These are phyloP conservation scores for Russula brevipes DNA, from an alignment of 768 basidiomycete species.

Conservation along the genomic window DNA sequence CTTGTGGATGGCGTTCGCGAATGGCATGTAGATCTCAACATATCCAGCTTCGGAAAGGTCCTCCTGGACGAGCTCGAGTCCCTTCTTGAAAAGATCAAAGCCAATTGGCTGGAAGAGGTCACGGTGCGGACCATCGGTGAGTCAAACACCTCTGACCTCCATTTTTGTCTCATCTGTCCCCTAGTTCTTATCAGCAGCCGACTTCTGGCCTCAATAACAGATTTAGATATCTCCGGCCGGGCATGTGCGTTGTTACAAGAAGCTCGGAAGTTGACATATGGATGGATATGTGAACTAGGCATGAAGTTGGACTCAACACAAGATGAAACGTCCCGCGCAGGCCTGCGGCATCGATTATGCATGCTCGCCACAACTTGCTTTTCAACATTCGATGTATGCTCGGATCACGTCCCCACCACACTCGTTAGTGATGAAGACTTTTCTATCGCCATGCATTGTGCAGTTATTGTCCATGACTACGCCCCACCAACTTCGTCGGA, in stretches of 20 bases:
- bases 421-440: background rate
- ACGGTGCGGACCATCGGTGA: no score
- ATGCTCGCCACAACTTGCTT: conserved; percentile 2
- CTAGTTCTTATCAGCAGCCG: background rate
- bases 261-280: background rate
- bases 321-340: background rate
- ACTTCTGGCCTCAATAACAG: background rate
- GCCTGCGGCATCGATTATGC: background rate
- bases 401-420: background rate
- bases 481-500: background rate
- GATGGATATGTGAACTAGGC: background rate
- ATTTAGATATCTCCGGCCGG: background rate
- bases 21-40: no score
- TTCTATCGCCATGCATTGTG: conserved; percentile 9
- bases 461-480: conserved; percentile 7
- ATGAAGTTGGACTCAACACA: background rate
- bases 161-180: no score
- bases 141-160: no score
- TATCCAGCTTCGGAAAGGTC: no score
- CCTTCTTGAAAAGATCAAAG: no score
- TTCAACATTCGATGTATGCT: background rate
- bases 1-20: no score
- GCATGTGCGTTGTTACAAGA: background rate
- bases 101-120: no score
- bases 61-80: no score